Evolutionary conservation across 208 protist genomes (phyloP).

Genomic region (Balamuthia mandrillaris): DNA sequence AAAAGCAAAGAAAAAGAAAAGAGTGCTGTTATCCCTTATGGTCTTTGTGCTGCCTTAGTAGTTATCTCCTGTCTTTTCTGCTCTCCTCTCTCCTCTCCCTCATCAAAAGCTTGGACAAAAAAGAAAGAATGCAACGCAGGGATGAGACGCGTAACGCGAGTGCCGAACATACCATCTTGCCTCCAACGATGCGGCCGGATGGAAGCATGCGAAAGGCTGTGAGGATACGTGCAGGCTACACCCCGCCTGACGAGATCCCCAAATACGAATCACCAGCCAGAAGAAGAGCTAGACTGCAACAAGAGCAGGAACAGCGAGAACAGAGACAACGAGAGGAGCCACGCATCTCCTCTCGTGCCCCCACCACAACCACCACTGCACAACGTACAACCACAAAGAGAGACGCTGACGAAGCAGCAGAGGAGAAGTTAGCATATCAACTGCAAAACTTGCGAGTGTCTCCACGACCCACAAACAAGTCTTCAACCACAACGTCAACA

Average conservation of each 20-base stretch:
- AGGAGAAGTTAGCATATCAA: background rate
- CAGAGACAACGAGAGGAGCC: background rate
- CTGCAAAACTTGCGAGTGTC: background rate
- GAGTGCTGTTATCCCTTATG: too few species aligned
- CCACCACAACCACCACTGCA: background rate
- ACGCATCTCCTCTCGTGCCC: too few species aligned
- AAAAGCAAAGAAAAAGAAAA: too few species aligned
- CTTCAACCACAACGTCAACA: background rate
- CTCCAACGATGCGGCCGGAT: slow-evolving; percentile 13
- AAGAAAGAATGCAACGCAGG: too few species aligned
- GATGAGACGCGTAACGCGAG: too few species aligned
- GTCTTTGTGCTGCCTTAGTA: too few species aligned
- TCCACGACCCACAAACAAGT: background rate
- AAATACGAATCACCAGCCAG: slow-evolving; percentile 16
- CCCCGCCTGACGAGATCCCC: slow-evolving; percentile 9
- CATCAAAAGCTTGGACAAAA: too few species aligned
- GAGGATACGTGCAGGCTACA: slow-evolving; percentile 13
- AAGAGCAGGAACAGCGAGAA: background rate
- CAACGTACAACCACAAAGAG: background rate
- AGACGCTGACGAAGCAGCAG: background rate
- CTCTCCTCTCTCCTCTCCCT: too few species aligned
- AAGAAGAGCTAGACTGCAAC: slow-evolving; percentile 7
- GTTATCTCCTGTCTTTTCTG: too few species aligned
- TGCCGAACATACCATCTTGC: slow-evolving; percentile 31
- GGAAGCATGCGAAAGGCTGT: slow-evolving; percentile 30